These are phyloP conservation scores for Chimonanthus praecox DNA, from an alignment of 164 flowering plant genomes.

Conservation along the genomic window DNA sequence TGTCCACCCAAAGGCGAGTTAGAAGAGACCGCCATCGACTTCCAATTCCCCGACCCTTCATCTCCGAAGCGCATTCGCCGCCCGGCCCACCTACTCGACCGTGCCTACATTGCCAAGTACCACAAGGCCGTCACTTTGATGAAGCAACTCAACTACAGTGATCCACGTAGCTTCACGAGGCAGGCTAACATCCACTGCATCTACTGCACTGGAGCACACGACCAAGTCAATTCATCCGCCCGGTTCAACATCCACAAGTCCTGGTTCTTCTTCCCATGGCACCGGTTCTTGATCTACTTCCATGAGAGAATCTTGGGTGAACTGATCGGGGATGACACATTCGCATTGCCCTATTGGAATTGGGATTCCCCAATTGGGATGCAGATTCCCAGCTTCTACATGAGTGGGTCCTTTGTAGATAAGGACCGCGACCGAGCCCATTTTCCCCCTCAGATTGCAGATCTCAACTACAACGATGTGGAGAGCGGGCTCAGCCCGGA, in stretches of 20 bases:
- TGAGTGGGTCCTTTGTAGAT: conserved; percentile 18
- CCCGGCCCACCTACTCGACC: conserved; percentile 41
- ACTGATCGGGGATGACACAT: conserved; percentile 30
- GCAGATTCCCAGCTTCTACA: conserved; percentile 29
- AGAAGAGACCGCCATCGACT: conserved; percentile 32
- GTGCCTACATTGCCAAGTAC: conserved; percentile 44
- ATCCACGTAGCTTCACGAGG: conserved; percentile 20
- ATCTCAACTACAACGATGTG: conserved; percentile 31
- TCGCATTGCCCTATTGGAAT: conserved; percentile 44
- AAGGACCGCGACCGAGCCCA: conserved; percentile 23
- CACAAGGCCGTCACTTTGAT: conserved; percentile 29
- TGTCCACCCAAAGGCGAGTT: conserved; percentile 44
- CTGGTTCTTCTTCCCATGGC: conserved; percentile 46
- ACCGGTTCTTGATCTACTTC: conserved; percentile 32
- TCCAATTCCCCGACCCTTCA: conserved; percentile 29
- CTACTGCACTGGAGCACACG: conserved; percentile 23
- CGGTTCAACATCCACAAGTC: conserved; percentile 27
- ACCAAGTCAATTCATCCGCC: conserved; percentile 31
- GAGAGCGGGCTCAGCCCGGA: conserved; percentile 11
- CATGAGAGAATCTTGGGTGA: conserved; percentile 35
- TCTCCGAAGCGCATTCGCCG: conserved; percentile 40
- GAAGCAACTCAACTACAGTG: conserved; percentile 18
- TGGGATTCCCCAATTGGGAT: conserved; percentile 41
- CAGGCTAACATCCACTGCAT: conserved; percentile 27
- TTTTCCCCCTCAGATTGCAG: conserved; percentile 31